phyloP scores from a whole-genome alignment of 805 yeast genomes.

The Gaillardinia entomophila region DNA sequence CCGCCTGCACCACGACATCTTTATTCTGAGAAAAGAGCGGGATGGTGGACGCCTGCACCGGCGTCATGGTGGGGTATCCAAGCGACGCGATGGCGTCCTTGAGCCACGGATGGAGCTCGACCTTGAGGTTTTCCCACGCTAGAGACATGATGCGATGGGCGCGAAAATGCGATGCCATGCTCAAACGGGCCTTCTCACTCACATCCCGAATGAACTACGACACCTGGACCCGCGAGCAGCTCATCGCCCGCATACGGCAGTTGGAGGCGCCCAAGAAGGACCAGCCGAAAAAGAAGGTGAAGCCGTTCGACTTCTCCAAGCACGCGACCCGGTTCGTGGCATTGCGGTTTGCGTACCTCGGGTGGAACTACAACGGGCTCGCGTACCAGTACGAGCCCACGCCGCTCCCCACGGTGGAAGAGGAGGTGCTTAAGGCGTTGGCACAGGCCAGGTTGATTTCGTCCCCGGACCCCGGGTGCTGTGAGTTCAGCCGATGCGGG shows the following conservation, averaged over 20 bases:
- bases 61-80: conserved; percentile 84
- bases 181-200: conserved; percentile 19
- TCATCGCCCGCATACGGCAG: conserved; percentile 50
- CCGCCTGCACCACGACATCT: conserved; percentile 96
- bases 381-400: conserved; percentile 76
- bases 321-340: conserved; percentile 68
- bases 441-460: conserved; percentile 60
- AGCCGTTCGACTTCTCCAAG: conserved; percentile 59
- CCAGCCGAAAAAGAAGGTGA: conserved; percentile 21
- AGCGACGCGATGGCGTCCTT: conserved; percentile 62
- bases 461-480: conserved; percentile 52
- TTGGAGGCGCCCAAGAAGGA: conserved; percentile 41
- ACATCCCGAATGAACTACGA: conserved; percentile 36
- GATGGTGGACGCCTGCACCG: conserved; percentile 93
- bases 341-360: conserved; percentile 76
- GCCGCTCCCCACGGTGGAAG: conserved; percentile 83
- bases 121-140: conserved; percentile 54
- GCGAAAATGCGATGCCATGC: conserved; percentile 12
- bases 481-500: conserved; percentile 84
- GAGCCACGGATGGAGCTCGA: conserved; percentile 63
- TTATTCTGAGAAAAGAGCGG: conserved; percentile 80
- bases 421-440: conserved; percentile 66
- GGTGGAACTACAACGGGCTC: conserved; percentile 92
- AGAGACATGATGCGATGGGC: conserved; percentile 30
- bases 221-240: conserved; percentile 60